Evolutionary conservation across 441 rosid genomes (phyloP).

Genomic region (Pelargonium fulgidum): DNA sequence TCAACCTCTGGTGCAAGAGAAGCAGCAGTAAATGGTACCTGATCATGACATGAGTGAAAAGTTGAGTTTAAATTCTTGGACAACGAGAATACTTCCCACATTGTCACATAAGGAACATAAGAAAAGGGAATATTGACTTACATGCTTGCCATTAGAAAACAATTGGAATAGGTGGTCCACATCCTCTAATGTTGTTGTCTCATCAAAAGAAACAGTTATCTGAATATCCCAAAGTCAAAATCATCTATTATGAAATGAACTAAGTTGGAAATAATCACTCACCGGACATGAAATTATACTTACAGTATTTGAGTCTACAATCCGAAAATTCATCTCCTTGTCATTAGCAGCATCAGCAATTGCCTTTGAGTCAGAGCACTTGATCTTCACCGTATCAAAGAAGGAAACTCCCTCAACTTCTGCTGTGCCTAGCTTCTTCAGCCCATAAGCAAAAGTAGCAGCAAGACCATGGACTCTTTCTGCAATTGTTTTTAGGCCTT

Average conservation of each 20-base stretch:
- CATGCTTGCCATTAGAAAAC: constrained; percentile 64
- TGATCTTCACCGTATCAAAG: constrained; percentile 78
- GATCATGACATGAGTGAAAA: not conserved
- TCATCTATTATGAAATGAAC: not conserved
- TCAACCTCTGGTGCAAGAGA: constrained; percentile 81
- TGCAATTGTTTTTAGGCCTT: constrained; percentile 18
- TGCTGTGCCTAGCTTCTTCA: constrained; percentile 72
- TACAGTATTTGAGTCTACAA: constrained; percentile 73
- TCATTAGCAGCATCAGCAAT: constrained; percentile 67
- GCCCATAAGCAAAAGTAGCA: constrained; percentile 68
- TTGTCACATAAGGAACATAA: not conserved
- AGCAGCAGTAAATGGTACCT: constrained; percentile 81
- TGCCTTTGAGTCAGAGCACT: constrained; percentile 63
- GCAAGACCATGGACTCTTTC: constrained; percentile 88
- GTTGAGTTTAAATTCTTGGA: not conserved
- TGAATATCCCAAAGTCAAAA: constrained; percentile 24
- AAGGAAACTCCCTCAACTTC: constrained; percentile 76
- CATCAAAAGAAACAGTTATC: constrained; percentile 89
- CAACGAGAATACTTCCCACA: constrained; percentile 2
- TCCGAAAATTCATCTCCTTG: constrained; percentile 64
- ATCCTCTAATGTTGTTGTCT: constrained; percentile 89
- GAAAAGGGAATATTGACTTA: constrained; percentile 24
- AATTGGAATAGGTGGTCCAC: constrained; percentile 71
- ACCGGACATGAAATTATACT: constrained; percentile 29
- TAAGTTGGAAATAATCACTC: constrained; percentile 10